Conservation (phyloP, 768 basidiomycete genomes). For the Trametes meyenii region DNA sequence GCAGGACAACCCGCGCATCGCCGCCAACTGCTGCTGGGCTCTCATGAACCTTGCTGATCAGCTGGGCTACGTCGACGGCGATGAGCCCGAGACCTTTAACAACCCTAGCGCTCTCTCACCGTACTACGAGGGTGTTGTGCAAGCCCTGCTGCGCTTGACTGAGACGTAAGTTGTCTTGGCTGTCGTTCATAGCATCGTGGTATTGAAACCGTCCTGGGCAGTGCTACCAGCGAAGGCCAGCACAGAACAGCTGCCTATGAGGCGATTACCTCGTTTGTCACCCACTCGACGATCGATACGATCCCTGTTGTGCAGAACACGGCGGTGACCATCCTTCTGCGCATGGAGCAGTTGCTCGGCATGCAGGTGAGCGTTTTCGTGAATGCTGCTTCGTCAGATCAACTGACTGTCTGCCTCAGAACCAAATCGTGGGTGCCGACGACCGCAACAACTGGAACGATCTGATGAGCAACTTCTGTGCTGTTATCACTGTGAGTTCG, state of each 20-base stretch:
- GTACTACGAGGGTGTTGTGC: constrained; percentile 87
- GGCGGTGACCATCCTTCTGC: constrained; percentile 75
- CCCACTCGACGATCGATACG: constrained; percentile 78
- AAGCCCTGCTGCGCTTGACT: constrained; percentile 82
- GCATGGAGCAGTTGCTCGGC: constrained; percentile 85
- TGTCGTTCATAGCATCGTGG: background rate
- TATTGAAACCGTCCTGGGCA: constrained; percentile 31
- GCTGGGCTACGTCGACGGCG: constrained; percentile 70
- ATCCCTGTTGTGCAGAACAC: constrained; percentile 83
- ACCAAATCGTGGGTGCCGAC: constrained; percentile 92
- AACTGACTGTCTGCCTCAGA: constrained; percentile 45
- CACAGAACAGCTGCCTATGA: constrained; percentile 96
- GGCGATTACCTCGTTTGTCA: constrained; percentile 86
- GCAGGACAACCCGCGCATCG: constrained; percentile 79
- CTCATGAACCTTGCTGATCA: constrained; percentile 96
- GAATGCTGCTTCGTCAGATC: background rate
- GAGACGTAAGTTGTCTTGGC: constrained; percentile 61
- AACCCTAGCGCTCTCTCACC: constrained; percentile 74
- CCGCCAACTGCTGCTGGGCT: constrained; percentile 94
- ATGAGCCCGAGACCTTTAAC: constrained; percentile 52
- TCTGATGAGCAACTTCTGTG: constrained; percentile 92
- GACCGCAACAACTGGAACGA: constrained; percentile 99
- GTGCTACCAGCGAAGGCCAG: constrained; percentile 85
- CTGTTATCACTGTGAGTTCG: constrained; percentile 76
- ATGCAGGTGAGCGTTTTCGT: constrained; percentile 65